Percentiles rank a stretch among this genome's conserved stretches.
Evolutionary conservation across 1,284 basidiomycete species (phyloP).

Genomic region (Calocybe gambosa): DNA sequence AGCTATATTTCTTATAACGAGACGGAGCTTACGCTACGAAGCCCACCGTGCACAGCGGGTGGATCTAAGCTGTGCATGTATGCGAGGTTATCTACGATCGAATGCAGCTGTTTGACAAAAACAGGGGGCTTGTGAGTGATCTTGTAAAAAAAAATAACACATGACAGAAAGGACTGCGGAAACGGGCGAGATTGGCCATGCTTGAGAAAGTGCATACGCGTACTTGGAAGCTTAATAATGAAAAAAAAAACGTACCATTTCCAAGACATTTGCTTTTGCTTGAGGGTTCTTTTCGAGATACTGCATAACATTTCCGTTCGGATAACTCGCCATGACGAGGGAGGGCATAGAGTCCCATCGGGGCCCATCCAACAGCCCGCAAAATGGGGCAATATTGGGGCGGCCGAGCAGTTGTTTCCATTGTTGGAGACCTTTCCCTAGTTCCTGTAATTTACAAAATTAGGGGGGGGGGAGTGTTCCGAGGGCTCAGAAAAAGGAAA

Average conservation of each 20-base stretch:
- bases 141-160: no score
- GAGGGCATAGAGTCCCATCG: constrained; percentile 15
- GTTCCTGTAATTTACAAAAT: constrained; percentile 6
- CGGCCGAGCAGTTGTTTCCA: constrained; percentile 19
- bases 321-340: constrained; percentile 18
- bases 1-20: background rate
- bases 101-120: constrained; percentile 3
- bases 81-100: constrained; percentile 19
- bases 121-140: background rate
- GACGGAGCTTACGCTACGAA: constrained; percentile 21
- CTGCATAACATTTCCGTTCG: constrained; percentile 18
- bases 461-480: background rate
- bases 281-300: constrained; percentile 17
- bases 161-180: no score
- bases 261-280: constrained; percentile 10
- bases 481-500: background rate
- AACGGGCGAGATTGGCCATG: background rate
- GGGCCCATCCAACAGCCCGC: constrained; percentile 15
- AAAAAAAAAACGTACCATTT: constrained; percentile 15
- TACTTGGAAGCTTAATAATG: no score
- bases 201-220: no score
- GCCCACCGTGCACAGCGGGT: constrained; percentile 21
- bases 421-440: constrained; percentile 13
- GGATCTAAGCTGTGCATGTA: constrained; percentile 20
- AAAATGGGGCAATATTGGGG: constrained; percentile 19